Conservation (phyloP, 2,329 filamentous ascomycete species). For the Epichloe bromicola region DNA sequence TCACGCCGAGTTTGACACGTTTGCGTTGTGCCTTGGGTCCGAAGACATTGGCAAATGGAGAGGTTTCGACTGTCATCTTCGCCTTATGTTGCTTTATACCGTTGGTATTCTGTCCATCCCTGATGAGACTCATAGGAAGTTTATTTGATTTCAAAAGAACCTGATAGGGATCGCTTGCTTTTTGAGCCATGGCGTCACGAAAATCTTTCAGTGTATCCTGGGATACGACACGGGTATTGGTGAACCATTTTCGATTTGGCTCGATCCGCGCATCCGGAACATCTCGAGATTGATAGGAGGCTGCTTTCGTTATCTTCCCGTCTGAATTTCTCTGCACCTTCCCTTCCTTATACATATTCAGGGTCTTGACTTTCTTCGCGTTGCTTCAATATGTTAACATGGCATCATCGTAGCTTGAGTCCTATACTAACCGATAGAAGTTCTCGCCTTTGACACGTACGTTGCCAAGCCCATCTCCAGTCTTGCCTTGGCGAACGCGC, state of each 20-base stretch:
- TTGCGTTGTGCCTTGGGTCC: slow-evolving; percentile 90
- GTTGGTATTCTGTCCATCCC: slow-evolving; percentile 62
- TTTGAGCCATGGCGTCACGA: slow-evolving; percentile 82
- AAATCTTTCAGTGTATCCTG: slow-evolving; percentile 82
- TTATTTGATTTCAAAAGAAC: slow-evolving; percentile 97
- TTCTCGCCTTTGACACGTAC: slow-evolving; percentile 94
- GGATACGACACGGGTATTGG: slow-evolving; percentile 78
- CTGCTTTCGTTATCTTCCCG: slow-evolving; percentile 75
- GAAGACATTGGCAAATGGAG: slow-evolving; percentile 79
- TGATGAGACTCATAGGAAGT: slow-evolving; percentile 87
- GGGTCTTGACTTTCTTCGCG: slow-evolving; percentile 77
- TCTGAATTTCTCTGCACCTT: slow-evolving; percentile 68
- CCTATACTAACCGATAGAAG: slow-evolving; percentile 63
- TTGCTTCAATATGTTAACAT: slow-evolving; percentile 21
- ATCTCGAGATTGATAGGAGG: slow-evolving; percentile 72
- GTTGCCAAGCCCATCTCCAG: slow-evolving; percentile 77
- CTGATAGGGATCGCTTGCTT: slow-evolving; percentile 79
- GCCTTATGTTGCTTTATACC: slow-evolving; percentile 85
- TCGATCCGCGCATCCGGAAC: slow-evolving; percentile 76
- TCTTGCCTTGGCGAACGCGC: slow-evolving; percentile 74
- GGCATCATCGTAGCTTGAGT: slow-evolving; percentile 1
- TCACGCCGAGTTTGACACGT: slow-evolving; percentile 75
- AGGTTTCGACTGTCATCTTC: slow-evolving; percentile 82
- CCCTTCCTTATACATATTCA: slow-evolving; percentile 87
- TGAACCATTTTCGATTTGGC: slow-evolving; percentile 97